Conservation (phyloP, 306 rosid genomes). For the Acacia melanoxylon region DNA sequence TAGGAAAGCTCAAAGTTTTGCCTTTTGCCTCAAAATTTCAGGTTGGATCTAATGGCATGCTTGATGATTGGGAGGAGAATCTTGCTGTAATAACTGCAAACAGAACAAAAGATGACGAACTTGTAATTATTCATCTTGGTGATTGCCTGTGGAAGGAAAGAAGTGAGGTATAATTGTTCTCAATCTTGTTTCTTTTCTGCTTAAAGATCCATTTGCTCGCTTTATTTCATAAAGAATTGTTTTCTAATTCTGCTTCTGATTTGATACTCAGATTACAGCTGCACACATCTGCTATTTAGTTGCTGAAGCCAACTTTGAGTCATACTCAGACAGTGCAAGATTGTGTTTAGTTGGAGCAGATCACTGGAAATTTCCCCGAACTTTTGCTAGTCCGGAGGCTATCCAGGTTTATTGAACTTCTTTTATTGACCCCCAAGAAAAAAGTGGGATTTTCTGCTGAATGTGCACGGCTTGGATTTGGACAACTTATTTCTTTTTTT, state of each 20-base stretch:
- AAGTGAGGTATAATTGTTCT: conserved; percentile 60
- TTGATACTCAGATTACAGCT: conserved; percentile 61
- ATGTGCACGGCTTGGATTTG: conserved; percentile 5
- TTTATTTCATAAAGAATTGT: background rate
- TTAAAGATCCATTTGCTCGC: background rate
- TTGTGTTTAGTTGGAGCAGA: conserved; percentile 91
- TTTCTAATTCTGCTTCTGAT: conserved; percentile 29
- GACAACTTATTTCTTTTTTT: background rate
- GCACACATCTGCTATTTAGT: conserved; percentile 96
- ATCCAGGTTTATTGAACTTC: conserved; percentile 68
- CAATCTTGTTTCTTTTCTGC: background rate
- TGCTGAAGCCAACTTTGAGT: conserved; percentile 93
- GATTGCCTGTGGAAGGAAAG: conserved; percentile 93
- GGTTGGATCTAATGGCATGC: conserved; percentile 70
- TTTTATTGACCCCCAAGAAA: background rate
- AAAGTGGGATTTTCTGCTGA: background rate
- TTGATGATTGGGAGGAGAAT: conserved; percentile 93
- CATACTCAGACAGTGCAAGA: conserved; percentile 85
- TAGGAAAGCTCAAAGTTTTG: conserved; percentile 25
- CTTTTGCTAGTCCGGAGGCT: conserved; percentile 90
- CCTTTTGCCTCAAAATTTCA: conserved; percentile 29
- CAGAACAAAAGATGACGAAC: conserved; percentile 94
- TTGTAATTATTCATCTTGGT: conserved; percentile 89
- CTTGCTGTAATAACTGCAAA: conserved; percentile 93
- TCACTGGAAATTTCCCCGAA: conserved; percentile 96